phyloP scores from a whole-genome alignment of 1,139 yeast genomes.

The Protomyces inouyei region DNA sequence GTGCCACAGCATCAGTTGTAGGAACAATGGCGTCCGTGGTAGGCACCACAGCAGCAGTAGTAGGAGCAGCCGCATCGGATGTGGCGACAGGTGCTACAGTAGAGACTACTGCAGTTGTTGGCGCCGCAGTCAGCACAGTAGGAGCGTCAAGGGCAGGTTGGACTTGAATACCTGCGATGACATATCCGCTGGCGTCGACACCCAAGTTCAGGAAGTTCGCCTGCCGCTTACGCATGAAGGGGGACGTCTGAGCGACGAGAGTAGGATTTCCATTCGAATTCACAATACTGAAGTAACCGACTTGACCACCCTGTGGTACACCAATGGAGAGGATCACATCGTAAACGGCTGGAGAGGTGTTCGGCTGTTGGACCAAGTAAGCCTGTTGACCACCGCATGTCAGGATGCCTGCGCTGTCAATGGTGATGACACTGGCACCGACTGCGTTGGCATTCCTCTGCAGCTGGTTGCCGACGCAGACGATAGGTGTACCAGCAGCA shows the following conservation, averaged over 20 bases:
- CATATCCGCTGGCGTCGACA: neutral
- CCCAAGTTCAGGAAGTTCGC: neutral
- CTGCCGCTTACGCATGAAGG: neutral
- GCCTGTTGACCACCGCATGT: neutral
- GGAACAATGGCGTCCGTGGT: neutral
- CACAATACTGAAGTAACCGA: neutral
- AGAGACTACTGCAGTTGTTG: neutral
- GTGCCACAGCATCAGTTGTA: neutral
- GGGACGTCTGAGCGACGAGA: neutral
- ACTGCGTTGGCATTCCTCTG: neutral
- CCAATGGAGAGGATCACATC: neutral
- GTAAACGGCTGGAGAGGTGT: neutral
- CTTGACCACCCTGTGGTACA: neutral
- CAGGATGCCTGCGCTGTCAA: neutral
- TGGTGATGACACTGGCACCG: neutral
- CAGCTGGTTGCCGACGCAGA: neutral
- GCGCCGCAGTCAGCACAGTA: too few relatives aligned
- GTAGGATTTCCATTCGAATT: too few relatives aligned
- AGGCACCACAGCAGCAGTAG: neutral
- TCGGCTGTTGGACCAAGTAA: neutral
- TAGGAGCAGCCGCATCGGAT: neutral
- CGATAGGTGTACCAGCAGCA: neutral
- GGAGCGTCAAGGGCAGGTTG: neutral
- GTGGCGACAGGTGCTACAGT: neutral
- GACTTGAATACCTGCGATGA: neutral